Percentiles rank a stretch among this genome's conserved stretches.
Evolutionary conservation across 2,329 filamentous ascomycete species (phyloP).

Genomic region (Alternaria conjuncta): DNA sequence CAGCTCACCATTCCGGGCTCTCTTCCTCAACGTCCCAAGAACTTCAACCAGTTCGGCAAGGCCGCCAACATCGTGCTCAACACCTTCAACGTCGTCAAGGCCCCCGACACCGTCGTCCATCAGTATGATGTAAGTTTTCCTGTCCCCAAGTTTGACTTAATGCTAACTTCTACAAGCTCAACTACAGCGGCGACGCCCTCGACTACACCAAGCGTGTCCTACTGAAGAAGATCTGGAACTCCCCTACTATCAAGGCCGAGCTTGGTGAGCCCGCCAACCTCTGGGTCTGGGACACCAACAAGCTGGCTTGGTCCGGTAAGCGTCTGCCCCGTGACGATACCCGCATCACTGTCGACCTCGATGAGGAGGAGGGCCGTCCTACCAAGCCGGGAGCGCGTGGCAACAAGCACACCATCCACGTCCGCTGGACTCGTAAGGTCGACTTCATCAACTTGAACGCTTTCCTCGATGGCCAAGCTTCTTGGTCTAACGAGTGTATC

Average conservation of each 20-base stretch:
- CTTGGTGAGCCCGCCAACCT: constrained; percentile 55
- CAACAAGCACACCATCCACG: constrained; percentile 65
- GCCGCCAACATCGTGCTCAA: constrained; percentile 65
- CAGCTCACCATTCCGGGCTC: constrained; percentile 32
- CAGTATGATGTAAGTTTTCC: constrained; percentile 80
- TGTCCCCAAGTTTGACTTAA: neutral
- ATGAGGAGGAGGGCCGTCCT: constrained; percentile 61
- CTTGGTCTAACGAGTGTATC: constrained; percentile 63
- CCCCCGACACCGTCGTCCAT: constrained; percentile 68
- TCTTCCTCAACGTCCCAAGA: constrained; percentile 46
- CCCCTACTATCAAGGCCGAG: constrained; percentile 62
- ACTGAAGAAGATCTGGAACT: constrained; percentile 78
- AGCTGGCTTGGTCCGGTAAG: constrained; percentile 73
- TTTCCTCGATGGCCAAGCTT: constrained; percentile 68
- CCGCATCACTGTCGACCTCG: constrained; percentile 71
- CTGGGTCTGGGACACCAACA: constrained; percentile 83
- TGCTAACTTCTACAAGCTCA: constrained; percentile 59
- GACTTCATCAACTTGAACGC: constrained; percentile 69
- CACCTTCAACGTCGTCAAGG: constrained; percentile 71
- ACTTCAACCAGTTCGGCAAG: constrained; percentile 49
- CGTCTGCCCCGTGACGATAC: constrained; percentile 37
- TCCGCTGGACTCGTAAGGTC: constrained; percentile 71
- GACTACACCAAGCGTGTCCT: constrained; percentile 66
- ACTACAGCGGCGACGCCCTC: constrained; percentile 64
- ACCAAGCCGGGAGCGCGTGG: constrained; percentile 25